phyloP scores from a whole-genome alignment of 192 early-diverging fungal genomes.

The Umbelopsis sp. region DNA sequence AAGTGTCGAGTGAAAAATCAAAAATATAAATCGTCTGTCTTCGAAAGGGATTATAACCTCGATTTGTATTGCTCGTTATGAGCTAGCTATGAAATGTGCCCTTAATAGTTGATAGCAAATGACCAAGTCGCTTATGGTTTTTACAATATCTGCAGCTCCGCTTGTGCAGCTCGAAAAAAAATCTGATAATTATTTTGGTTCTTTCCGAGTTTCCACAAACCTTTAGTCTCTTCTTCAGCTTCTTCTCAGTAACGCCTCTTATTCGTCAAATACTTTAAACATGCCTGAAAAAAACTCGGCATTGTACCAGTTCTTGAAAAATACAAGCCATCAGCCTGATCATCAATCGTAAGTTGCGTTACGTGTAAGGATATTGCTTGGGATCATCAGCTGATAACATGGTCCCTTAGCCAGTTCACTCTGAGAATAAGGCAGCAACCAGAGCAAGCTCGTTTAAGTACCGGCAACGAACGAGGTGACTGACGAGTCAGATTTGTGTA shows the following conservation, averaged over 20 bases:
- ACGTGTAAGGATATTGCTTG: too few relatives aligned
- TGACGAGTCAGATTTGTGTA: background rate
- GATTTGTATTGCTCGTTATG: too few relatives aligned
- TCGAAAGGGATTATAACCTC: too few relatives aligned
- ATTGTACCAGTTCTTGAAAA: background rate
- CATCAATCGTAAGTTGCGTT: background rate
- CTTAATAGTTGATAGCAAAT: background rate
- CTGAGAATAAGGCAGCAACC: conserved; percentile 33
- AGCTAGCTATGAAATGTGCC: too few relatives aligned
- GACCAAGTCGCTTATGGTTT: background rate
- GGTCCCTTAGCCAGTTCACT: background rate
- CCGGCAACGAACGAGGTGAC: conserved; percentile 40
- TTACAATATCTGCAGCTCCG: conserved; percentile 1
- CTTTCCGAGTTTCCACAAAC: background rate
- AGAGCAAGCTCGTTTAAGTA: conserved; percentile 31
- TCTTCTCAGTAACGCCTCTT: background rate
- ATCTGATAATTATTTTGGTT: conserved; percentile 20
- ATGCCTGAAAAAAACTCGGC: conserved; percentile 4
- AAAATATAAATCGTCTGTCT: too few relatives aligned
- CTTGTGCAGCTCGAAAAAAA: background rate
- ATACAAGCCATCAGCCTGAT: background rate
- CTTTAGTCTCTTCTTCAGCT: background rate
- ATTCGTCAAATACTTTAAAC: background rate
- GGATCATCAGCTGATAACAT: background rate
- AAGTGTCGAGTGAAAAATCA: too few relatives aligned